Conservation (phyloP, 257 asterid species). For the Solanum tarapatanum region DNA sequence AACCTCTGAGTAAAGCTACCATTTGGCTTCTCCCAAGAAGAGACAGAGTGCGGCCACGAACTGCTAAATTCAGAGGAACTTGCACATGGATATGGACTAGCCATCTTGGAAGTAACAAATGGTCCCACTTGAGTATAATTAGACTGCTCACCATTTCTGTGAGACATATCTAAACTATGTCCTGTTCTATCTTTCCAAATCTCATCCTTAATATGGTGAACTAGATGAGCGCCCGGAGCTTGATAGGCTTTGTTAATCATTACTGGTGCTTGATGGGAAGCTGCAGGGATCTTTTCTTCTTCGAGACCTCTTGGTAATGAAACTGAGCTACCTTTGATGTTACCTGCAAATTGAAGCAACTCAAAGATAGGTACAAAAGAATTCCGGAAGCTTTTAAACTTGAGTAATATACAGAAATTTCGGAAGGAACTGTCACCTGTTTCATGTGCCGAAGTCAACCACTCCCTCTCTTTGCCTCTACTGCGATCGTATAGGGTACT, state of each 20-base stretch:
- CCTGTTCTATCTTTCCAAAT: constrained; percentile 31
- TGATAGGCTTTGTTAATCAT: constrained; percentile 31
- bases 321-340: constrained; percentile 27
- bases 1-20: constrained; percentile 38
- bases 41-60: constrained; percentile 40
- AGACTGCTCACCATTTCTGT: constrained; percentile 23
- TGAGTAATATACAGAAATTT: not conserved
- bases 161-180: constrained; percentile 24
- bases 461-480: constrained; percentile 35
- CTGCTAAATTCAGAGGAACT: constrained; percentile 28
- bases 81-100: constrained; percentile 29
- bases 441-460: constrained; percentile 36
- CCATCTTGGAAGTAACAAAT: constrained; percentile 29
- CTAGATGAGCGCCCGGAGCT: constrained; percentile 24
- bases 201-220: constrained; percentile 34
- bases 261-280: constrained; percentile 27
- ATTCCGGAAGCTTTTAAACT: not conserved
- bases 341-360: constrained; percentile 35
- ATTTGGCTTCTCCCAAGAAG: constrained; percentile 53
- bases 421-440: constrained; percentile 34
- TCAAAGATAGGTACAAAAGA: not conserved
- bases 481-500: constrained; percentile 23
- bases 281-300: constrained; percentile 28
- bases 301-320: constrained; percentile 25
- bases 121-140: constrained; percentile 30